phyloP scores from a whole-genome alignment of 345 rosid species.

The Aegle marmelos region DNA sequence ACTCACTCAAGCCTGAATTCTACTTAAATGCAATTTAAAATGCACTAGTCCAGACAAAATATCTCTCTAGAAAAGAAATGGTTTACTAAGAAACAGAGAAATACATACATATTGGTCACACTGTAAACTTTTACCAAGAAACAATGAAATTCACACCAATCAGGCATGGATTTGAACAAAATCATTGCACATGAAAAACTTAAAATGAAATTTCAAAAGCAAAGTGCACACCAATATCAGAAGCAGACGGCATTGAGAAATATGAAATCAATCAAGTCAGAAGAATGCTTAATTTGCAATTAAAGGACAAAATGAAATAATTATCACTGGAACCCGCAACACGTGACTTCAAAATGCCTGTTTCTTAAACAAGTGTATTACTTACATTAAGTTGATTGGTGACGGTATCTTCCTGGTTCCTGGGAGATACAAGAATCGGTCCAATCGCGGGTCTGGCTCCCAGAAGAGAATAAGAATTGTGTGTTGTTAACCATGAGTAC shows the following conservation, averaged over 20 bases:
- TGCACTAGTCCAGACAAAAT: background rate
- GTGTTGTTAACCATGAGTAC: conserved; percentile 90
- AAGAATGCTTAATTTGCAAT: conserved; percentile 14
- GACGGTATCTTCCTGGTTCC: conserved; percentile 83
- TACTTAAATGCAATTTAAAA: background rate
- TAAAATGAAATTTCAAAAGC: background rate
- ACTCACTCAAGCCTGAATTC: background rate
- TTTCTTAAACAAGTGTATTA: no score
- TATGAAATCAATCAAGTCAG: background rate
- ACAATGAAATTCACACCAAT: background rate
- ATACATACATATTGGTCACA: background rate
- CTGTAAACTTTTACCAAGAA: background rate
- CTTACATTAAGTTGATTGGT: conserved; percentile 75
- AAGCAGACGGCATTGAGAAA: conserved; percentile 8
- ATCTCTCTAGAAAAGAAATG: background rate
- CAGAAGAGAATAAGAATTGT: conserved; percentile 65
- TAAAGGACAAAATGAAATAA: background rate
- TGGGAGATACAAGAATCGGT: conserved; percentile 40
- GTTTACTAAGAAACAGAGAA: background rate
- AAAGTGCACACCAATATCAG: background rate
- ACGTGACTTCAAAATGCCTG: no score
- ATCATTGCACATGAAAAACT: background rate
- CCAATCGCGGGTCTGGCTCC: conserved; percentile 53
- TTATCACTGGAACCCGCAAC: background rate
- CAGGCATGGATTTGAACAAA: background rate